Evolutionary conservation across 192 early-diverging fungal genomes (phyloP), one percentile per base, ranked within the genome.

Genomic region (Podila epicladia): DNA sequence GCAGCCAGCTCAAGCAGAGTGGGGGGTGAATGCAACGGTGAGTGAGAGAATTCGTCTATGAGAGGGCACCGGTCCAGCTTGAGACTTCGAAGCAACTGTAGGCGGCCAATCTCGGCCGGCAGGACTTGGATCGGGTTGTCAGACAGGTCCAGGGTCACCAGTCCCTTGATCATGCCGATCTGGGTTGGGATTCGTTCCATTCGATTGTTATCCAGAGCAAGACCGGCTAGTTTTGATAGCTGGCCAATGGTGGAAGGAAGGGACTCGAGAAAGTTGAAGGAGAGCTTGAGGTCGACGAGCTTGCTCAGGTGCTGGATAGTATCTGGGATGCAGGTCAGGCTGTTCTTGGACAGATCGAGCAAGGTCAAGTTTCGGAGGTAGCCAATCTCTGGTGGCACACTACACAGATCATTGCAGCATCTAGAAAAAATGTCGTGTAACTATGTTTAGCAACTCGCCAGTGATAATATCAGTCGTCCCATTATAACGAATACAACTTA

Each of bases 1-100:
- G 95, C 94, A 20, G 93, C 91, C 9, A 94, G 82, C 74, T 97
- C 95, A 62, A 91, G 84, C 24, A 97, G 75, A 9, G 87, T 87
- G 2, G 95, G 95, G 9, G 87, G 84, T 19, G 80, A 69, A 59
- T 88, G 83, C 1, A 61, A 58, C 8, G 88, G 58, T 17, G 69
- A 60, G 45, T 85, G 71, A 6, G 75, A 74, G 71, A 88, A 86
- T 45, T 79, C 83, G 24, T 71, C 50, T 6, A 82, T 57, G 9
- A 89, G 71, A 7, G 78, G 87, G 67, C 92, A 93, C 0, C 76
- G 74, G 9, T 91, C 87, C 4, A 89, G 35, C 22, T 73, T 64
- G 0, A 95, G 74, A 53, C 87, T 83, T 20, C 89, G 84, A 37
- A 96, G 72, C 50, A 78, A 86, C 51, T 93, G 93, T 8, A 95